Conservation (phyloP, 1,139 yeast species). For the Taphrina flavorubra region DNA sequence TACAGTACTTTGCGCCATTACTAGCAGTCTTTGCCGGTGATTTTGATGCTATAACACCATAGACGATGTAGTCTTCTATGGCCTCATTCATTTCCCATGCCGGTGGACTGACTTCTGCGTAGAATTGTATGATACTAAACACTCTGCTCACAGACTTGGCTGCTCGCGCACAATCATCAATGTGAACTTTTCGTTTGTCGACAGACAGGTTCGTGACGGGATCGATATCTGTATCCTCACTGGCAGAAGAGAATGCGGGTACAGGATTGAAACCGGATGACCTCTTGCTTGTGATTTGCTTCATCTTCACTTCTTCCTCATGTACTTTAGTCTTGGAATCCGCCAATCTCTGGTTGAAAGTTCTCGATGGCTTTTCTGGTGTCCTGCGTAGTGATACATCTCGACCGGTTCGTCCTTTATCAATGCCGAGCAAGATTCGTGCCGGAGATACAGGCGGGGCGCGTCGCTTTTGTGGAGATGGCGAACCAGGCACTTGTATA, state of each 20-base stretch:
- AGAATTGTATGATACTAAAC: conserved; percentile 62
- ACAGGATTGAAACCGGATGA: conserved; percentile 21
- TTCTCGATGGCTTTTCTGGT: conserved; percentile 34
- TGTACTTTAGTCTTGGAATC: conserved; percentile 21
- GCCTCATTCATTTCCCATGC: conserved; percentile 69
- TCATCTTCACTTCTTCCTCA: conserved; percentile 5
- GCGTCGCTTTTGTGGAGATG: conserved; percentile 29
- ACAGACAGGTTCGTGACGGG: not conserved
- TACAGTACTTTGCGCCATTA: conserved; percentile 62
- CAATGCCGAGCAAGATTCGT: conserved; percentile 41
- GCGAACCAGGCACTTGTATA: conserved; percentile 39
- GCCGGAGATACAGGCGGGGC: conserved; percentile 41
- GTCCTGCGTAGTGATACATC: conserved; percentile 38
- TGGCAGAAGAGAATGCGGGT: conserved; percentile 21
- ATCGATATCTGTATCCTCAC: conserved; percentile 9
- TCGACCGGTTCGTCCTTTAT: conserved; percentile 42
- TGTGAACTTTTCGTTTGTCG: conserved; percentile 26
- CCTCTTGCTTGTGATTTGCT: conserved; percentile 18
- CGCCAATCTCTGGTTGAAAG: conserved; percentile 35
- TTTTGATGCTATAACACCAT: conserved; percentile 70
- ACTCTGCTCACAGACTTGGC: conserved; percentile 53
- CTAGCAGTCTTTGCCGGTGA: conserved; percentile 57
- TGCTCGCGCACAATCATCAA: conserved; percentile 56
- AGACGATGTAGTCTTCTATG: conserved; percentile 69
- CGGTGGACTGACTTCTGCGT: conserved; percentile 72